phyloP scores from a whole-genome alignment of 2,329 filamentous ascomycete species.

The Orbilia oligospora region DNA sequence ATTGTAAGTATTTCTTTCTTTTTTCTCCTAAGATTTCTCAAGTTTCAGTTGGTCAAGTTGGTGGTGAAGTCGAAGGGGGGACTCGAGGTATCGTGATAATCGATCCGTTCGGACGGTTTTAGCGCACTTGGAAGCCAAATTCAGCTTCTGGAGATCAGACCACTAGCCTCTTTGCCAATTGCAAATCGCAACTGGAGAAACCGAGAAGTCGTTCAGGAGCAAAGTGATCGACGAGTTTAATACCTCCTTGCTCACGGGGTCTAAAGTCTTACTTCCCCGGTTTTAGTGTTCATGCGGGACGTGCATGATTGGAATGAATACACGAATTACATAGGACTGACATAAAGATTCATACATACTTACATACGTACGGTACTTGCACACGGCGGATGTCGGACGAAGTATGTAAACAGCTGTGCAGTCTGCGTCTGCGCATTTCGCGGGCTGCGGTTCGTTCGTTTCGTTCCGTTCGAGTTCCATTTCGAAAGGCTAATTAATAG shows the following conservation, averaged over 20 bases:
- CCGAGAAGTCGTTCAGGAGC: constrained; percentile 25
- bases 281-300: constrained; percentile 33
- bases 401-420: no score
- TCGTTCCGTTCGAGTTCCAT: no score
- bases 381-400: no score
- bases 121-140: constrained; percentile 17
- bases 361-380: no score
- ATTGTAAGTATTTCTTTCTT: background rate
- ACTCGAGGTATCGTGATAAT: constrained; percentile 33
- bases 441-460: constrained; percentile 4
- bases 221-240: constrained; percentile 48
- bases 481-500: no score
- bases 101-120: constrained; percentile 30
- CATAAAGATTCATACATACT: no score
- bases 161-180: constrained; percentile 33
- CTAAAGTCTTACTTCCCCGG: constrained; percentile 38
- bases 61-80: no score
- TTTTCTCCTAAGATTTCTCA: background rate
- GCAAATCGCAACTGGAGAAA: constrained; percentile 13
- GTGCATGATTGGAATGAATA: constrained; percentile 27
- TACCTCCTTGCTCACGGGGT: constrained; percentile 47
- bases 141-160: constrained; percentile 32
- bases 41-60: constrained; percentile 5
- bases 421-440: constrained; percentile 17
- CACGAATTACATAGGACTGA: background rate